phyloP scores from a whole-genome alignment of 2,329 filamentous ascomycete species.

The Cercospora beticola region DNA sequence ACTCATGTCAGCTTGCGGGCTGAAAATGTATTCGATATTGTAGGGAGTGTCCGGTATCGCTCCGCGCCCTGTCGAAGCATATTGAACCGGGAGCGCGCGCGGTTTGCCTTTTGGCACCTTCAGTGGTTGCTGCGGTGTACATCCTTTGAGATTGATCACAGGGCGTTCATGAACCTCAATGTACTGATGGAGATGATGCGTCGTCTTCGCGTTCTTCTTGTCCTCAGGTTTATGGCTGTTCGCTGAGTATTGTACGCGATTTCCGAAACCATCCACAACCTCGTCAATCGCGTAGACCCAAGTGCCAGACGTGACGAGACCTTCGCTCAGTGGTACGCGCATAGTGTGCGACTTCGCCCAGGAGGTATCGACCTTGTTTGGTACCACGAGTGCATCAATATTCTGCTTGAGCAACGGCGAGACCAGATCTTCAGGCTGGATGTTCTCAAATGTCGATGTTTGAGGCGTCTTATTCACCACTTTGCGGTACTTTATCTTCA shows the following conservation, averaged over 20 bases:
- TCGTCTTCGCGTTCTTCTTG: slow-evolving; percentile 44
- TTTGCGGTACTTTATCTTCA: slow-evolving; percentile 90
- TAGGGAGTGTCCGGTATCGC: slow-evolving; percentile 64
- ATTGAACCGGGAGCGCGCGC: slow-evolving; percentile 68
- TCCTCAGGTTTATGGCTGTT: slow-evolving; percentile 65
- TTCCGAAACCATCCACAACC: slow-evolving; percentile 87
- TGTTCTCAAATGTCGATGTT: slow-evolving; percentile 86
- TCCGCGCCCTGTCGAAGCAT: slow-evolving; percentile 60
- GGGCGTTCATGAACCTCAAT: slow-evolving; percentile 89
- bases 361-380: slow-evolving; percentile 64
- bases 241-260: slow-evolving; percentile 72
- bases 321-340: slow-evolving; percentile 83
- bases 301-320: slow-evolving; percentile 71
- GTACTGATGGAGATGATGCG: slow-evolving; percentile 64
- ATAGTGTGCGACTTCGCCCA: slow-evolving; percentile 80
- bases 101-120: slow-evolving; percentile 75
- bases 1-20: slow-evolving; percentile 66
- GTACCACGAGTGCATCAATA: slow-evolving; percentile 53
- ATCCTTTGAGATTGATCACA: slow-evolving; percentile 67
- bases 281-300: slow-evolving; percentile 93
- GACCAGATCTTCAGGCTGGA: slow-evolving; percentile 82
- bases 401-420: slow-evolving; percentile 70
- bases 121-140: slow-evolving; percentile 75
- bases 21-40: slow-evolving; percentile 78
- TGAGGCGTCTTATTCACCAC: slow-evolving; percentile 80